Evolutionary conservation across 352 stramenopile genomes (phyloP), one percentile per base, ranked within the genome.

Genomic region (Phytophthora palmivora): DNA sequence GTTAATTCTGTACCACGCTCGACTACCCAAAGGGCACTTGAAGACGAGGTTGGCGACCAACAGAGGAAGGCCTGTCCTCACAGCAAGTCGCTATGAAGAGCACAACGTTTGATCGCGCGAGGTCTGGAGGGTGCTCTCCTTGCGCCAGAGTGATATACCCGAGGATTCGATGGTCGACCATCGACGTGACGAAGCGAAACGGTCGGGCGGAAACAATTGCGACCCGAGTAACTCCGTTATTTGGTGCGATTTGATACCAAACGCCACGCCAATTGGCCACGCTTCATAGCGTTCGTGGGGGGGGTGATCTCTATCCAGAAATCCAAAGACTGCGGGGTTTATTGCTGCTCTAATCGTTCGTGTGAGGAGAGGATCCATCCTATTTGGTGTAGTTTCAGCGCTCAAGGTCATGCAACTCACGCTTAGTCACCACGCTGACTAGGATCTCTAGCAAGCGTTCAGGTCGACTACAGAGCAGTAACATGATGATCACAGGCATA

Each of bases 11-110:
- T 60, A 30, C 51, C 14, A 37, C 43, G 48, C 32, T 47, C 58
- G 59, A 68, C 59, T 70, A 65, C 42, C 41, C 34, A 70, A 70
- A 72, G 22, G 57, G 22, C 63, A 63, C 57, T 68, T 55, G 21
- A 69, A 64, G 44, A 64, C 43, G 50, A 45, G 37, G 19, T 21
- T 68, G 38, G 39, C 47, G 46, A 59, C 22, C 49, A 56, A 41
- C 46, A 44, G 24, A 26, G 54, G 9, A 18, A 49, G 14, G 61
- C 57, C 58, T 72, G 43, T 63, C 57, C 44, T 26, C 26, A 43
- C 36, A 28, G 6, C 6, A 43, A 34, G 34, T 43, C 37, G 19
- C 30, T 56, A 3, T 46, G 51, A 41, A 45, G 39, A 37, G 15
- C 22, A 41, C 24, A 58, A 26, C 34, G 51, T 52, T 52, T 62